Conservation (phyloP, 441 rosid species). For the Theobroma grandiflorum region DNA sequence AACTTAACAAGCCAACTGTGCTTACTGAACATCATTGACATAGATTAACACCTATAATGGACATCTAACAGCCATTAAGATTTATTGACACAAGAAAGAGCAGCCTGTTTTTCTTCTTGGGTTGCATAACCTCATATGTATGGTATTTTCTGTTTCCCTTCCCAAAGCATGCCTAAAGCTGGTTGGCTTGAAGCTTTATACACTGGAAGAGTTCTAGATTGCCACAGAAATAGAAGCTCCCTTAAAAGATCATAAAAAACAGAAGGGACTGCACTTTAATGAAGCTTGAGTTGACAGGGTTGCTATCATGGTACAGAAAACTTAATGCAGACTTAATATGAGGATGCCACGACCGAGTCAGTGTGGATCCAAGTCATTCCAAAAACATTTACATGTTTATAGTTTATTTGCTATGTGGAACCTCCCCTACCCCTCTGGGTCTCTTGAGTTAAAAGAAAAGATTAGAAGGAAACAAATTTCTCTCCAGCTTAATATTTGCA, state of each 20-base stretch:
- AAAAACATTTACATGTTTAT: neutral
- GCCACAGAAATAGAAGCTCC: neutral
- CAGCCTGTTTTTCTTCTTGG: neutral
- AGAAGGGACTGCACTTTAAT: neutral
- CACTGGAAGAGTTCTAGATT: neutral
- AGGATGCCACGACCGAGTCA: neutral
- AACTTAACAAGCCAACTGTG: neutral
- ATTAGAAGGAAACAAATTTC: conserved; percentile 10
- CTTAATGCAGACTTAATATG: neutral
- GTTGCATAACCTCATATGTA: neutral
- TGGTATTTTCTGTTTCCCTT: neutral
- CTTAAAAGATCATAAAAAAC: neutral
- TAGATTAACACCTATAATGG: conserved; percentile 10
- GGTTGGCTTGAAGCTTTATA: neutral
- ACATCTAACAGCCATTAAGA: conserved; percentile 13
- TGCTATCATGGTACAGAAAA: neutral
- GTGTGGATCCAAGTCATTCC: neutral
- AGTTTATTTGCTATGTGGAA: neutral
- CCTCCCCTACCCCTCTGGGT: too few species aligned
- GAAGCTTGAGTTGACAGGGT: neutral
- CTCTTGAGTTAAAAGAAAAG: neutral
- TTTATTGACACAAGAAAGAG: neutral
- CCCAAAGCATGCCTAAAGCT: neutral
- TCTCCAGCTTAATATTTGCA: neutral
- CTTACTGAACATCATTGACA: neutral